A percentile compares a stretch with the other conserved stretches of the same genome.
Evolutionary conservation across 1,139 yeast genomes (phyloP).

Genomic region (Taiozyma sp.): DNA sequence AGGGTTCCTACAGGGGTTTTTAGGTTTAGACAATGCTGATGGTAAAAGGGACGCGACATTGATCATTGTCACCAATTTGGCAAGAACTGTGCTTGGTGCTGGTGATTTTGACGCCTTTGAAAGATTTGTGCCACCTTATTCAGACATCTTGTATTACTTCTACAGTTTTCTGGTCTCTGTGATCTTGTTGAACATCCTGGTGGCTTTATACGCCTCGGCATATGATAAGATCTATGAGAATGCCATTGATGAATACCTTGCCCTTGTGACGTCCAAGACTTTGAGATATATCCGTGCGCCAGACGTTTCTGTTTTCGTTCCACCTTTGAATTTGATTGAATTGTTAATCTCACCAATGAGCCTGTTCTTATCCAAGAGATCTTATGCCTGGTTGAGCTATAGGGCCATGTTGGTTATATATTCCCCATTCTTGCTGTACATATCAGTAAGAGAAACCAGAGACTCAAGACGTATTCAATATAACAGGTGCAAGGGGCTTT

Average conservation of each 20-base stretch:
- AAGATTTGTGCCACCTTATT: constrained; percentile 79
- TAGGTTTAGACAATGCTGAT: constrained; percentile 85
- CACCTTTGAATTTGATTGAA: constrained; percentile 80
- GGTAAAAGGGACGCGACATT: constrained; percentile 75
- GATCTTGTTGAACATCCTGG: constrained; percentile 70
- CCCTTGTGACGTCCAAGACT: constrained; percentile 80
- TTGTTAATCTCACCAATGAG: constrained; percentile 38
- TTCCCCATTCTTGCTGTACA: constrained; percentile 58
- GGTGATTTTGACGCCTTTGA: constrained; percentile 71
- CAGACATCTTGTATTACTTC: constrained; percentile 67
- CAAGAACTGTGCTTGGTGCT: constrained; percentile 68
- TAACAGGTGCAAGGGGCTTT: constrained; percentile 58
- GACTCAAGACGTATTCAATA: constrained; percentile 68
- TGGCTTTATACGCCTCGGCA: constrained; percentile 84
- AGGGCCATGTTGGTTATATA: constrained; percentile 61
- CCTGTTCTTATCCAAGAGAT: constrained; percentile 13
- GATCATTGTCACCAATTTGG: constrained; percentile 58
- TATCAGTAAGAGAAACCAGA: constrained; percentile 59
- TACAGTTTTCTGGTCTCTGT: constrained; percentile 74
- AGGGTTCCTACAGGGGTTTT: constrained; percentile 83
- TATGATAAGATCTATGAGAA: constrained; percentile 78
- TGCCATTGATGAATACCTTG: constrained; percentile 81
- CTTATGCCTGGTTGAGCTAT: constrained; percentile 37
- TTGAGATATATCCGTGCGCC: constrained; percentile 84
- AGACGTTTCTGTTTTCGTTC: constrained; percentile 79